These are phyloP conservation scores for Calocera cornea DNA, from an alignment of 768 basidiomycete species.

Conservation along the genomic window DNA sequence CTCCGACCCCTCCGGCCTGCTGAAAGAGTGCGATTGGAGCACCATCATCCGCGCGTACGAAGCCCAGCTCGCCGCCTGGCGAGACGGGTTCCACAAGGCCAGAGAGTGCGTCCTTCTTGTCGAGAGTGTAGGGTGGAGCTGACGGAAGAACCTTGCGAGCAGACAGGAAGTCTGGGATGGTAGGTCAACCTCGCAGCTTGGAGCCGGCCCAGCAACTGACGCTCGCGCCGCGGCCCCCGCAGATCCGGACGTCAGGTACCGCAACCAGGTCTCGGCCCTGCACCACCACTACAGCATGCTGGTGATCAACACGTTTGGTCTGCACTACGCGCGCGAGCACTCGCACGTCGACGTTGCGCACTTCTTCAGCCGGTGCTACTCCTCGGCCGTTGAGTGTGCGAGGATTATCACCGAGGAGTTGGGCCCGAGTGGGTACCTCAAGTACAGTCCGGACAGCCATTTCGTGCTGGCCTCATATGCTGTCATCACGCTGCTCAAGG, in stretches of 20 bases:
- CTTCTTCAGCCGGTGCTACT: constrained; percentile 70
- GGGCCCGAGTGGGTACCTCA: constrained; percentile 60
- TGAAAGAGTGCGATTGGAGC: constrained; percentile 72
- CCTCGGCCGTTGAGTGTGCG: constrained; percentile 56
- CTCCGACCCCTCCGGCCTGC: constrained; percentile 65
- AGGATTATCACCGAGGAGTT: constrained; percentile 64
- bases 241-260: constrained; percentile 25
- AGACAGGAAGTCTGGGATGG: neutral
- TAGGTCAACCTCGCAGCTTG: neutral
- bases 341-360: constrained; percentile 59
- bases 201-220: neutral
- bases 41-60: constrained; percentile 75
- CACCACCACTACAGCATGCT: constrained; percentile 78
- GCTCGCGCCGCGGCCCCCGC: neutral
- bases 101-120: constrained; percentile 4
- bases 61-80: constrained; percentile 52
- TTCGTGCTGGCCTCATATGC: constrained; percentile 91
- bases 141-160: neutral
- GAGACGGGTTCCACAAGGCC: constrained; percentile 35
- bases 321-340: constrained; percentile 88
- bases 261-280: constrained; percentile 45
- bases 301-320: constrained; percentile 87
- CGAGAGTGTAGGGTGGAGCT: neutral
- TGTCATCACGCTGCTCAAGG: constrained; percentile 83
- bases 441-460: constrained; percentile 78